Percentiles rank a stretch among this genome's conserved stretches.
These are phyloP conservation scores for Tephrocybe sp. DNA, from an alignment of 768 basidiomycete genomes.

Conservation along the genomic window DNA sequence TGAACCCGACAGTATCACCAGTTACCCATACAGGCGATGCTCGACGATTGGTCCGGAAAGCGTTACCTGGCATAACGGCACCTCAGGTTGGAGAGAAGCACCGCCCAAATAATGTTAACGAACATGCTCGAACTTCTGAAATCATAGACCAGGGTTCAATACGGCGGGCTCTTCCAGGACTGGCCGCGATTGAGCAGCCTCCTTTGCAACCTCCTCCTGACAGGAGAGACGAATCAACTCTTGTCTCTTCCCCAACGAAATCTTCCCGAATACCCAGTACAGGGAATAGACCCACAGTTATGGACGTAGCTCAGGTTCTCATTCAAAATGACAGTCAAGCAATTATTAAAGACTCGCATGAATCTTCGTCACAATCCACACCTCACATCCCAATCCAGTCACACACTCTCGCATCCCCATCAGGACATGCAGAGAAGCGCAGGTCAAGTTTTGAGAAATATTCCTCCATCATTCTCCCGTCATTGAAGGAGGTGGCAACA, in stretches of 20 bases:
- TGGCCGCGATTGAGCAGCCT: neutral
- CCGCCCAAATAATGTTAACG: neutral
- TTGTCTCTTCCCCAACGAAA: conserved; percentile 34
- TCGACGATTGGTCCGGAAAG: conserved; percentile 6
- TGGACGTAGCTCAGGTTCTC: conserved; percentile 75
- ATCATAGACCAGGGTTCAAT: neutral
- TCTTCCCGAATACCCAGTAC: conserved; percentile 65
- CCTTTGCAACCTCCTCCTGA: neutral
- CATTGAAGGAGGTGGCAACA: conserved; percentile 68
- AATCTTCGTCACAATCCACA: too few species aligned
- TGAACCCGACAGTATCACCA: neutral
- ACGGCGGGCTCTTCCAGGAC: conserved; percentile 8
- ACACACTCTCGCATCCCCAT: conserved; percentile 19
- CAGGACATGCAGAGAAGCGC: conserved; percentile 49
- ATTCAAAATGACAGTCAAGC: conserved; percentile 29
- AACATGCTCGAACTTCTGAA: neutral
- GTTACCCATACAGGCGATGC: neutral
- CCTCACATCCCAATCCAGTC: conserved; percentile 21
- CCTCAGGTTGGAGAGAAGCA: neutral
- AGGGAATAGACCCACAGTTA: conserved; percentile 68
- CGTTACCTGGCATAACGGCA: conserved; percentile 12
- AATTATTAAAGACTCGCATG: too few species aligned
- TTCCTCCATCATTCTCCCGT: conserved; percentile 59
- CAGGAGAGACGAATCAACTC: conserved; percentile 20
- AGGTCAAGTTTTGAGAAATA: conserved; percentile 71